Conservation (phyloP, 1,284 basidiomycete species). For the Sporisorium exsertum region DNA sequence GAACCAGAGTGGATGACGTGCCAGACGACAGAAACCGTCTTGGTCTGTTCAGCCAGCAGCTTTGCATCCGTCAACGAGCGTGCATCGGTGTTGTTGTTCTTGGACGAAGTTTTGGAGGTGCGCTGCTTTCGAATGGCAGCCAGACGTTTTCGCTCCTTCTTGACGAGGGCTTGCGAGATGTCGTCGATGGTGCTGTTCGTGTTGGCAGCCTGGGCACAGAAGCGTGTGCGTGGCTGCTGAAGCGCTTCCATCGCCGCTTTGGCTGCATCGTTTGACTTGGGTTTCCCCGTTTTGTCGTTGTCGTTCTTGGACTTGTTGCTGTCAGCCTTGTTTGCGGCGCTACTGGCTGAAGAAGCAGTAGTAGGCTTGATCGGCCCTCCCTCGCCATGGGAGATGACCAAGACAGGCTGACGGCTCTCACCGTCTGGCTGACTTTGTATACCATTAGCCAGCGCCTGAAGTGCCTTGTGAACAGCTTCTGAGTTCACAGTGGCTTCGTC, state of each 20-base stretch:
- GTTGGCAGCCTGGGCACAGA: slow-evolving; percentile 40
- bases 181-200: slow-evolving; percentile 31
- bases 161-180: slow-evolving; percentile 13
- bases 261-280: slow-evolving; percentile 6
- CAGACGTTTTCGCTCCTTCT: slow-evolving; percentile 27
- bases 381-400: slow-evolving; percentile 31
- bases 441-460: slow-evolving; percentile 15
- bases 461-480: slow-evolving; percentile 29
- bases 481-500: slow-evolving; percentile 2
- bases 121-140: slow-evolving; percentile 30
- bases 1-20: slow-evolving; percentile 48
- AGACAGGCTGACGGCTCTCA: neutral
- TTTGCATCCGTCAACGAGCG: slow-evolving; percentile 32
- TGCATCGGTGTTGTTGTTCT: slow-evolving; percentile 7
- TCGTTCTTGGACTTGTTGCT: slow-evolving; percentile 5
- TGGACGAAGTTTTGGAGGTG: neutral
- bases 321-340: too few relatives aligned
- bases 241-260: slow-evolving; percentile 14
- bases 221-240: slow-evolving; percentile 37
- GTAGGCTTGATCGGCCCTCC: slow-evolving; percentile 20
- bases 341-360: neutral
- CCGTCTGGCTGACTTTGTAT: slow-evolving; percentile 11
- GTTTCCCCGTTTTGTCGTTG: slow-evolving; percentile 6
- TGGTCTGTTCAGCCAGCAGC: slow-evolving; percentile 36
- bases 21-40: slow-evolving; percentile 43